Base-by-base conservation (phyloP, 805 yeast genomes). In the Candida yuanshanica region DNA sequence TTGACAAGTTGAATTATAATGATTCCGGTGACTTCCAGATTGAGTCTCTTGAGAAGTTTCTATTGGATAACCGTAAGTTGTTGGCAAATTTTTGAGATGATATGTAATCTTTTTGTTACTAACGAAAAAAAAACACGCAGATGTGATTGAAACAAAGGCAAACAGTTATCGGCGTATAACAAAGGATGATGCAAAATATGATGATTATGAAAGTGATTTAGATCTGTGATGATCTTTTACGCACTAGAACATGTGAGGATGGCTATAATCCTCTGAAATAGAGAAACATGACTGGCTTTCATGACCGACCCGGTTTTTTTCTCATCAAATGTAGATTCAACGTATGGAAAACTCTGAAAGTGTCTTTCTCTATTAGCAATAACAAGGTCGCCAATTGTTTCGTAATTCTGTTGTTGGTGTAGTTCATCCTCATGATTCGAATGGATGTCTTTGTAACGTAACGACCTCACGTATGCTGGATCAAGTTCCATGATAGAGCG, bases 1-100 rank as follows among this genome's bases (percentile, higher is more conserved):
- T 87, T 52, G 81, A 79, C 39, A 71, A 74, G 24, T 62, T 86
- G 34, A 74, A 78, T 22, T 53, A 49, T 41, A 58, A 55, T 33
- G 63, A 70, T 37, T 63, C 69, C 4, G 68, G 70, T 38, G 71
- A 66, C 32, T 79, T 81, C 50, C 53, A 66, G 3, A 50, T 74
- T 8, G 70, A 66, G 33, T 52, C 66, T 2, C 61, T 85, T 45
- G 90, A 83, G 52, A 54, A 48, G 2, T 53, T 64, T 17, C 46
- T 73, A n/a, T 43, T 58, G 17, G 39, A 49, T 4, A 50, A 53
- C 23, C 68, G 59, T 36, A 39, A 41, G 41, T 37, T 23, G 21
- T 27, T n/a, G 12, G 9, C 31, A 2, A 12, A n/a, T 14, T 17
- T n/a, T 20, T 17, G 6, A 18, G 2, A 7, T 17, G 24, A 36